Conservation (phyloP, 148 eudicot species). For the Silene latifolia region DNA sequence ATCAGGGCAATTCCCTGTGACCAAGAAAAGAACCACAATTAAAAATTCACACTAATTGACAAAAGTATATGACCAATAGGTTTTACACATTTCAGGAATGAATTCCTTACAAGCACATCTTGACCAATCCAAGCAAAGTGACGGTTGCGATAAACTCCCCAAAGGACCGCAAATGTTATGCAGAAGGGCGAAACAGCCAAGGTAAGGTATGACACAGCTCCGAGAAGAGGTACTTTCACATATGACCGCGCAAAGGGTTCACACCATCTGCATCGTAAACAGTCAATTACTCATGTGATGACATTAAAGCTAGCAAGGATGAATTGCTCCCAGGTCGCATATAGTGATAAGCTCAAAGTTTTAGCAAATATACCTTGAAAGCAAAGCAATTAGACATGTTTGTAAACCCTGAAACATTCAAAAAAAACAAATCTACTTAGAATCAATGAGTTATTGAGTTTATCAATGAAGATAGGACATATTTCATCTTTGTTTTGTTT, state of each 20-base stretch:
- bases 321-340: background rate
- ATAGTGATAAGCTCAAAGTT: background rate
- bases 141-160: slow-evolving; percentile 60
- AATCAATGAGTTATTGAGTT: background rate
- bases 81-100: background rate
- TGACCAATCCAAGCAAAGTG: slow-evolving; percentile 87
- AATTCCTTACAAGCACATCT: slow-evolving; percentile 79
- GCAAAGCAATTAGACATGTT: slow-evolving; percentile 66
- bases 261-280: slow-evolving; percentile 55
- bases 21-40: slow-evolving; percentile 10
- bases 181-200: slow-evolving; percentile 81
- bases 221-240: slow-evolving; percentile 67
- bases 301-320: background rate
- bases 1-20: slow-evolving; percentile 78
- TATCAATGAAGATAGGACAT: background rate
- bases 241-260: slow-evolving; percentile 45
- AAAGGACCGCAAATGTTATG: slow-evolving; percentile 60
- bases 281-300: slow-evolving; percentile 7
- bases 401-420: slow-evolving; percentile 56
- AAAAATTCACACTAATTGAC: background rate
- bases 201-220: slow-evolving; percentile 73
- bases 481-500: no score
- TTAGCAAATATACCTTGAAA: slow-evolving; percentile 53
- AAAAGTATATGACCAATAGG: background rate
- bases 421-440: slow-evolving; percentile 6